Evolutionary conservation across 352 stramenopile genomes (phyloP).

Genomic region (Globisporangium middletonii): DNA sequence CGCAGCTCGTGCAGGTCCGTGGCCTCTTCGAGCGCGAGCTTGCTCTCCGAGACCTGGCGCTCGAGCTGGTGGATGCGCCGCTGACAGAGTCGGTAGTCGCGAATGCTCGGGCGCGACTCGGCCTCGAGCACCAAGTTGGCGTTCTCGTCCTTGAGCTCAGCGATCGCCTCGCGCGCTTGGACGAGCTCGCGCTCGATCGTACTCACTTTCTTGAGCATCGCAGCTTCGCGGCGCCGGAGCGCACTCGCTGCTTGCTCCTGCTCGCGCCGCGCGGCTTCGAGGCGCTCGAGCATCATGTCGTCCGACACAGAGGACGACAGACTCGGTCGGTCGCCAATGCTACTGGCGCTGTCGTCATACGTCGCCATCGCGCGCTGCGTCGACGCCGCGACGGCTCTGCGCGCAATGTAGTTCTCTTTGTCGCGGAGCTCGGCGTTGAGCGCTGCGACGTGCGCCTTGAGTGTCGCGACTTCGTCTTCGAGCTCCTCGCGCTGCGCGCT

Average conservation of each 20-base stretch:
- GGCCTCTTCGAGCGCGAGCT: slow-evolving; percentile 67
- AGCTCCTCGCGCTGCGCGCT: slow-evolving; percentile 49
- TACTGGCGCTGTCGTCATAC: slow-evolving; percentile 11
- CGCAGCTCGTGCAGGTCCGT: slow-evolving; percentile 72
- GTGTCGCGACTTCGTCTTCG: slow-evolving; percentile 59
- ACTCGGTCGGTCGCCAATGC: background rate
- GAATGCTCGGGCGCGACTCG: slow-evolving; percentile 77
- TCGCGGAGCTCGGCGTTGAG: slow-evolving; percentile 71
- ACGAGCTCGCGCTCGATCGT: slow-evolving; percentile 73
- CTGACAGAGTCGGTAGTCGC: slow-evolving; percentile 67
- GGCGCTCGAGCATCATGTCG: slow-evolving; percentile 64
- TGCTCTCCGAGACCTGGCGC: slow-evolving; percentile 62
- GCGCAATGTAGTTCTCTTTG: slow-evolving; percentile 69
- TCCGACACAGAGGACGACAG: slow-evolving; percentile 34
- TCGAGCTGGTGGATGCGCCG: slow-evolving; percentile 75
- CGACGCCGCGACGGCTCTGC: slow-evolving; percentile 13
- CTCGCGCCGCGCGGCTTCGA: slow-evolving; percentile 65
- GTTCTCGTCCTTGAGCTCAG: slow-evolving; percentile 77
- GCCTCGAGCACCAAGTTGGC: slow-evolving; percentile 68
- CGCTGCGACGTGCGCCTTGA: slow-evolving; percentile 52
- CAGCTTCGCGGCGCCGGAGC: slow-evolving; percentile 54
- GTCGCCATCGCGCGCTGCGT: slow-evolving; percentile 7
- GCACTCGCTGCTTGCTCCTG: slow-evolving; percentile 62
- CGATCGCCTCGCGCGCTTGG: slow-evolving; percentile 47
- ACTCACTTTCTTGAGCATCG: slow-evolving; percentile 75